Percentiles rank a stretch among this genome's conserved stretches.
phyloP scores from a whole-genome alignment of 257 asterid species.

The Anisodus acutangulus region DNA sequence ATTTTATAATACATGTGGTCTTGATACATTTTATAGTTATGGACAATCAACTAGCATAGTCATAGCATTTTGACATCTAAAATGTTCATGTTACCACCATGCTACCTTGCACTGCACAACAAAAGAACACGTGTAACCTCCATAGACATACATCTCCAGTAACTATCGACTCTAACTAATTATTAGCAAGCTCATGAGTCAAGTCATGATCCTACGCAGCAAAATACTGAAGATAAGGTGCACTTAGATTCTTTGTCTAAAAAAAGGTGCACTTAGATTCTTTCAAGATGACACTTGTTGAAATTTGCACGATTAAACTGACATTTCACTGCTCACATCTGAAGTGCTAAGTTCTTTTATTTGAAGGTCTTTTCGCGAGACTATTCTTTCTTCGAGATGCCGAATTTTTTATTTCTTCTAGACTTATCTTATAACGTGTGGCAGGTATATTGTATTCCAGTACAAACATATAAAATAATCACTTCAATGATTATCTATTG shows the following conservation, averaged over 20 bases:
- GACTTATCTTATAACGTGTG: not conserved
- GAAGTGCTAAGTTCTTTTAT: not conserved
- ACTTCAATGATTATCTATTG: not conserved
- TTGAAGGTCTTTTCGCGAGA: not conserved
- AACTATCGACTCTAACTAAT: not conserved
- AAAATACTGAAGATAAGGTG: conserved; percentile 12
- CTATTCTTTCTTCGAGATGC: not conserved
- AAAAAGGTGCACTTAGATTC: not conserved
- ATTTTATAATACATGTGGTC: not conserved
- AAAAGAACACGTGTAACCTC: not conserved
- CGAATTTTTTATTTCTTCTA: not conserved
- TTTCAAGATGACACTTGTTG: conserved; percentile 18
- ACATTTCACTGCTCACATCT: not conserved
- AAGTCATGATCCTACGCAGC: not conserved
- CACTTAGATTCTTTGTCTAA: not conserved
- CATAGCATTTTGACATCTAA: not conserved
- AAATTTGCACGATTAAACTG: not conserved
- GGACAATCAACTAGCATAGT: not conserved
- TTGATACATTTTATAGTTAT: not conserved
- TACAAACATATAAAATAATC: conserved; percentile 9
- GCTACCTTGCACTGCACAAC: not conserved
- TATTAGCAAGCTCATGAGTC: conserved; percentile 12
- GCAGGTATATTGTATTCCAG: not conserved
- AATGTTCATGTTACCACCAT: not conserved
- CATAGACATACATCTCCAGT: not conserved